These are phyloP conservation scores for Byssochlamys sp. DNA, from an alignment of 2,329 filamentous ascomycete genomes.

Conservation along the genomic window DNA sequence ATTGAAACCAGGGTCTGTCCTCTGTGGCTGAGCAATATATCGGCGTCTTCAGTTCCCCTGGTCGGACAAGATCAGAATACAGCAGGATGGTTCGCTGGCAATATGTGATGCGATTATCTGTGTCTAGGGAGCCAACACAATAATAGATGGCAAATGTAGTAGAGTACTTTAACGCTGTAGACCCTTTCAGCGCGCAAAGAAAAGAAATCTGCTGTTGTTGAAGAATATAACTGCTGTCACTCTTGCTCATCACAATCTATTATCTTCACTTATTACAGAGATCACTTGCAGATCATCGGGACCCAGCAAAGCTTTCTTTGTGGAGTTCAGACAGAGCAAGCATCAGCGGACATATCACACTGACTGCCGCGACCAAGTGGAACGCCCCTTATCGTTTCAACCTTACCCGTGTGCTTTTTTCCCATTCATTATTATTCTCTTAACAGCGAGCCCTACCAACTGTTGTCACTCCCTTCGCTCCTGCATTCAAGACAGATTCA, in stretches of 20 bases:
- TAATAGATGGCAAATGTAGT: neutral
- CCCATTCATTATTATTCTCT: neutral
- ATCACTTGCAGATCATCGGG: neutral
- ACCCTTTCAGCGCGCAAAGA: neutral
- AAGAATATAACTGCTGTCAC: neutral
- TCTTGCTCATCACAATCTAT: neutral
- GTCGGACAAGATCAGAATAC: too few species aligned
- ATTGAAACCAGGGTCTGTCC: too few species aligned
- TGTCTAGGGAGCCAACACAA: too few species aligned
- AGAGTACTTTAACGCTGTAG: neutral
- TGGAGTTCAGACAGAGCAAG: neutral
- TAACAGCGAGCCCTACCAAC: neutral
- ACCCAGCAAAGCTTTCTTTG: neutral
- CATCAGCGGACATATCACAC: neutral
- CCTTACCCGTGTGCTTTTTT: neutral
- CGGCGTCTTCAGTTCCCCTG: too few species aligned
- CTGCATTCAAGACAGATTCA: neutral
- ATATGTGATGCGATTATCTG: too few species aligned
- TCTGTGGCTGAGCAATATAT: too few species aligned
- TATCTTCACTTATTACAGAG: neutral
- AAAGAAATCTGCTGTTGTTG: neutral
- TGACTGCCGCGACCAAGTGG: neutral
- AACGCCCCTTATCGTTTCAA: neutral
- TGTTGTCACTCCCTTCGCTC: neutral
- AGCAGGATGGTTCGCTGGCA: too few species aligned